A percentile compares a stretch with the other conserved stretches of the same genome.
Evolutionary conservation across 2,329 filamentous ascomycete genomes (phyloP).

Genomic region (Cercospora sp.): DNA sequence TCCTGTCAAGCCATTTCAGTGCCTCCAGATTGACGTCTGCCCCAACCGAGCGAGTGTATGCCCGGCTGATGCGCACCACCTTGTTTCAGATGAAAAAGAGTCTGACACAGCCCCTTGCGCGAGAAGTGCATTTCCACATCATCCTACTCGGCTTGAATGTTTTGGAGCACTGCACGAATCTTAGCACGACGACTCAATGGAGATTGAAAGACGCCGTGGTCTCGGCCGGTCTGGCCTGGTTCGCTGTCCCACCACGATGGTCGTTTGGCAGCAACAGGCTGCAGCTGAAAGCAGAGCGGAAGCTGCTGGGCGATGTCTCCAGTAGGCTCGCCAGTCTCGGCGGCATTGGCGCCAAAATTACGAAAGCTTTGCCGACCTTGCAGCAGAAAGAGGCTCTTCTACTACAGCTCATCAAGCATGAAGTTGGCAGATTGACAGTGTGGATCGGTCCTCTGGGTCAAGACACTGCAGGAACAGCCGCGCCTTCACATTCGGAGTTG

Average conservation of each 20-base stretch:
- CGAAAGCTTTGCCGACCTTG: conserved; percentile 63
- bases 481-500: conserved; percentile 35
- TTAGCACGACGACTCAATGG: conserved; percentile 69
- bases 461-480: conserved; percentile 44
- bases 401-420: conserved; percentile 75
- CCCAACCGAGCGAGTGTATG: conserved; percentile 78
- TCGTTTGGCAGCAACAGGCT: conserved; percentile 93
- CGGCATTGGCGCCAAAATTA: conserved; percentile 54
- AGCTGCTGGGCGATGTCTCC: conserved; percentile 74
- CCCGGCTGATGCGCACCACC: conserved; percentile 77
- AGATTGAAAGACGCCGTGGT: conserved; percentile 85
- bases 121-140: conserved; percentile 89
- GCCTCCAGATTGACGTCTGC: conserved; percentile 82
- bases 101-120: conserved; percentile 77
- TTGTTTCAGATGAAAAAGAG: conserved; percentile 71
- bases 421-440: conserved; percentile 78
- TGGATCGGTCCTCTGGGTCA: conserved; percentile 84
- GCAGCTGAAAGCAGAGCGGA: conserved; percentile 89
- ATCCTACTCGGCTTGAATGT: conserved; percentile 80
- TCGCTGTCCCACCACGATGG: conserved; percentile 78
- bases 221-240: conserved; percentile 86
- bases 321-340: conserved; percentile 65
- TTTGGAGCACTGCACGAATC: conserved; percentile 66
- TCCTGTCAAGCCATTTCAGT: conserved; percentile 92
- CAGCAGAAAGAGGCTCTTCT: conserved; percentile 82